These are phyloP conservation scores for Fusarium sp. DNA, from an alignment of 2,329 filamentous ascomycete genomes.

Conservation along the genomic window DNA sequence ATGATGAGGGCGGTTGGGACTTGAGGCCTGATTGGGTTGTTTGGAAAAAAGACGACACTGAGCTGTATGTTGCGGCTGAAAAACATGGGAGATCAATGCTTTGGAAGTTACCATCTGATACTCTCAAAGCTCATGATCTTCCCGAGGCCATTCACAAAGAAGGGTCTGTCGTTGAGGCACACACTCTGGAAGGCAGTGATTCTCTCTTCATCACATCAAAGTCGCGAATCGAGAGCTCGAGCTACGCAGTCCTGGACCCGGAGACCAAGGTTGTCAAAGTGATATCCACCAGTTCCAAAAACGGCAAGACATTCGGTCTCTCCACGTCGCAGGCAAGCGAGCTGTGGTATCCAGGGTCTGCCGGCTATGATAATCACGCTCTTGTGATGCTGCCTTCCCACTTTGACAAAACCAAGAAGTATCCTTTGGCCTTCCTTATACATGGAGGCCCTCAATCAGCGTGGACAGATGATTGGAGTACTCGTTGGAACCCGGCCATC, in stretches of 20 bases:
- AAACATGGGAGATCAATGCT: conserved; percentile 70
- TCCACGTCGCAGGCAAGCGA: conserved; percentile 70
- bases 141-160: conserved; percentile 61
- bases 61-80: conserved; percentile 79
- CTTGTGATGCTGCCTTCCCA: conserved; percentile 71
- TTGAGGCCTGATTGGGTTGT: conserved; percentile 63
- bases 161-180: conserved; percentile 64
- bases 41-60: conserved; percentile 68
- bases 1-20: conserved; percentile 72
- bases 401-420: conserved; percentile 76
- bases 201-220: conserved; percentile 72
- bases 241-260: conserved; percentile 69
- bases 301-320: conserved; percentile 73
- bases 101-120: conserved; percentile 68
- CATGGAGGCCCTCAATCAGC: conserved; percentile 85
- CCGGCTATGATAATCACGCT: conserved; percentile 73
- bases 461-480: conserved; percentile 80
- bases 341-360: conserved; percentile 74
- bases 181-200: conserved; percentile 57
- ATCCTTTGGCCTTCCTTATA: conserved; percentile 81
- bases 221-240: conserved; percentile 77
- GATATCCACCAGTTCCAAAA: conserved; percentile 71
- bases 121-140: conserved; percentile 56
- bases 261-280: conserved; percentile 48
- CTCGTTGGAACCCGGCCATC: conserved; percentile 85